Base-by-base conservation (phyloP, 139 green algal genomes). In the Chlorella ohadii region DNA sequence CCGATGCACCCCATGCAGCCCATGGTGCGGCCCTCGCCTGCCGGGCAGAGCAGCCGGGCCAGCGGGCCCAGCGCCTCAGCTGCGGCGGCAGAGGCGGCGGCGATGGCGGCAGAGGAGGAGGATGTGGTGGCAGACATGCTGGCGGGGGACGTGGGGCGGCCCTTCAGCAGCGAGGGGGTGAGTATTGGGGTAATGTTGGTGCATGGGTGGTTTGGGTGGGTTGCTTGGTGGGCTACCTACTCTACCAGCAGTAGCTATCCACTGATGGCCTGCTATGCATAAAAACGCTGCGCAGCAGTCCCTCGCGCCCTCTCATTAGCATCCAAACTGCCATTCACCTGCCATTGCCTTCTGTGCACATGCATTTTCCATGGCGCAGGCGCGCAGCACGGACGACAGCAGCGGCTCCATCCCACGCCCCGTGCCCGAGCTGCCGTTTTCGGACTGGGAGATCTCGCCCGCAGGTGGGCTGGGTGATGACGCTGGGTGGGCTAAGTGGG, bases 371-470 rank as follows among this genome's bases (percentile, higher is more conserved):
- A 7, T 13, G 4, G 11, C 31, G 16, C 47, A 19, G 3, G 2
- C 2, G 31, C 27, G 74, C 55, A 67, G 55, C 51, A 34, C 74
- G 0, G 67, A 41, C 0, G 38, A 34, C n/a, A 27, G 64, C 39
- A 47, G 78, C 33, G 27, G 39, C 33, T 7, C 23, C 22, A 13
- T 25, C 39, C 9, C 27, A 0, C 4, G 16, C 57, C 31, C 23
- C 55, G 13, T n/a, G 25, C 20, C 38, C 31, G 75, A 76, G 28
- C 78, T 85, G 51, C 79, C 68, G 6, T 85, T 78, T 23, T 64
- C 33, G 7, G 79, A 85, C 67, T 85, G 81, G 81, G 70, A 81
- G 57, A 65, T 85, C 57, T 34, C 9, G 25, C 70, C 70, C 4
- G 2, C 38, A 22, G 81, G 71, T 81, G 68, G 20, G 55, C 1